Base-by-base conservation (phyloP, 495 filamentous ascomycete species). In the Astrothelium macrocarpum region DNA sequence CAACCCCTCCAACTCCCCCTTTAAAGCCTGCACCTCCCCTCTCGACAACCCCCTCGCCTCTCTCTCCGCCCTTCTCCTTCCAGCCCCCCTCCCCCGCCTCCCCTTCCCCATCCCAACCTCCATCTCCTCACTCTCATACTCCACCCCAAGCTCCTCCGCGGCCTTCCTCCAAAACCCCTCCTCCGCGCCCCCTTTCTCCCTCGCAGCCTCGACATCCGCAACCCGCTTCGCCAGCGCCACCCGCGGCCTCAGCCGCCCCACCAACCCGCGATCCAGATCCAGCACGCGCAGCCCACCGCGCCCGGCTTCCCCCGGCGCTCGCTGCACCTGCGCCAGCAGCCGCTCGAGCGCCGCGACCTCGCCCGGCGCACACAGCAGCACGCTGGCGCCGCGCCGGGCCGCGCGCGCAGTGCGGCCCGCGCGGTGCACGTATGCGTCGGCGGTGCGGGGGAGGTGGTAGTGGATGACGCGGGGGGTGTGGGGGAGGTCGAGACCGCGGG, bases 391-490 rank as follows among this genome's bases (percentile, higher is more conserved):
- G 0, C 81, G 80, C 16, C 82, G 82, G 28, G 85, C 81, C 7
- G 89, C 93, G 70, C 94, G 89, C 2, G 95, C 94, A 1, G 94
- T 97, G 69, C 94, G 90, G 28, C 94, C 94, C 2, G 95, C 97
- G 62, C 94, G 86, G 71, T 98, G 94, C 28, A 98, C 91, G 71
- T 98, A 98, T 64, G 85, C 85, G 74, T 97, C 94, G 28, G 94
- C 94, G 16, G 90, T 78, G 60, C 91, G 88, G 7, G 94, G 94
- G 11, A 96, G 86, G 75, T 97, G 95, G 76, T 98, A 98, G 72
- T 98, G 94, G 26, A 98, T 74, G 31, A 98, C 84, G 28, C 92
- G 80, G 60, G 96, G 85, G 49, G 97, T 90, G 32, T 83, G 84
- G 58, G 88, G 87, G 72, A 98, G 96, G 76, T 98, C 94, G 59